Percentiles rank a stretch among this genome's conserved stretches.
These are phyloP conservation scores for Pyrenophora seminiperda DNA, from an alignment of 2,329 filamentous ascomycete species.

Conservation along the genomic window DNA sequence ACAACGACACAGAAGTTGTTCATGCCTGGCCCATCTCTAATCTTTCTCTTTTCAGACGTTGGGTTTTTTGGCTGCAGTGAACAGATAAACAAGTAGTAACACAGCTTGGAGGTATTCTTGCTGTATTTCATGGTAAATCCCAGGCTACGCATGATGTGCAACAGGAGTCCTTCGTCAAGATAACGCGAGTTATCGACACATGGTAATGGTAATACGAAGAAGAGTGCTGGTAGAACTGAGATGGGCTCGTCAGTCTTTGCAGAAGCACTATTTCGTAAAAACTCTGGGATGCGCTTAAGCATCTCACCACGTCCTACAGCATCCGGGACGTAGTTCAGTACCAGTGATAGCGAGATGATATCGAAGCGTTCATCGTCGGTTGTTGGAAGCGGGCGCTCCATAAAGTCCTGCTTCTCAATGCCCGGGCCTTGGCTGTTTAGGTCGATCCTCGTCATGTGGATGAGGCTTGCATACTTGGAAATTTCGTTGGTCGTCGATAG, in stretches of 20 bases:
- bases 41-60: slow-evolving; percentile 72
- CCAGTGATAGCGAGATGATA: slow-evolving; percentile 87
- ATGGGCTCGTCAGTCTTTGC: background rate
- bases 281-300: slow-evolving; percentile 59
- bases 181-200: slow-evolving; percentile 93
- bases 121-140: slow-evolving; percentile 70
- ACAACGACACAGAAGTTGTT: slow-evolving; percentile 92
- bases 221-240: slow-evolving; percentile 66
- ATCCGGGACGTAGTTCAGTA: slow-evolving; percentile 92
- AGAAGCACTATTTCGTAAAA: slow-evolving; percentile 35
- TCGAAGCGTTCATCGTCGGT: slow-evolving; percentile 73
- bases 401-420: slow-evolving; percentile 91
- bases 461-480: slow-evolving; percentile 67
- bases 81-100: slow-evolving; percentile 85
- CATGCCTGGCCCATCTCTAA: slow-evolving; percentile 73
- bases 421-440: slow-evolving; percentile 81
- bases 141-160: slow-evolving; percentile 74
- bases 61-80: slow-evolving; percentile 37
- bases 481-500: slow-evolving; percentile 85
- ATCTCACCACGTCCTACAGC: slow-evolving; percentile 78
- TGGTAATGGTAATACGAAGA: slow-evolving; percentile 85
- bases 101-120: slow-evolving; percentile 81
- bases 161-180: slow-evolving; percentile 71
- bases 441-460: slow-evolving; percentile 84
- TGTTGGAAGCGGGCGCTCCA: slow-evolving; percentile 77